These are phyloP conservation scores for Penicillium nucicola DNA, from an alignment of 495 filamentous ascomycete genomes.

Conservation along the genomic window DNA sequence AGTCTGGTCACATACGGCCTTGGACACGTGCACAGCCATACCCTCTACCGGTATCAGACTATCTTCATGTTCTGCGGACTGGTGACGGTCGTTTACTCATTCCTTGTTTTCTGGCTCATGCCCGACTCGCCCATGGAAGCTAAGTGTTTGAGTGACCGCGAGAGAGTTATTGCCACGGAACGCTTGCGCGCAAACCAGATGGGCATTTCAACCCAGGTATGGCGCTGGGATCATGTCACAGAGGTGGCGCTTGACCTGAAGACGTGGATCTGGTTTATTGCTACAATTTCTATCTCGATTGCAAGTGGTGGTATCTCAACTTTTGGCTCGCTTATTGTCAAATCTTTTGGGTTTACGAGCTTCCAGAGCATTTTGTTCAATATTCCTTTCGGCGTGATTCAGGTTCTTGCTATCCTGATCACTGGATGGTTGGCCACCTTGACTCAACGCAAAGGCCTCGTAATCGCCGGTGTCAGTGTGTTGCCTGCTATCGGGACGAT, in stretches of 20 bases:
- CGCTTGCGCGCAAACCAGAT: slow-evolving; percentile 53
- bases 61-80: slow-evolving; percentile 52
- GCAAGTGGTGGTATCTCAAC: slow-evolving; percentile 32
- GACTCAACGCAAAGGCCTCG: slow-evolving; percentile 16
- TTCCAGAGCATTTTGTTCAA: slow-evolving; percentile 33
- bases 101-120: slow-evolving; percentile 39
- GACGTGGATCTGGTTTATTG: slow-evolving; percentile 30
- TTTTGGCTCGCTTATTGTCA: slow-evolving; percentile 36
- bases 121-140: slow-evolving; percentile 51
- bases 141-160: slow-evolving; percentile 35
- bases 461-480: slow-evolving; percentile 13
- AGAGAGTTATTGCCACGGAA: slow-evolving; percentile 49
- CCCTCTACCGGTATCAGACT: slow-evolving; percentile 34
- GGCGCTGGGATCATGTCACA: slow-evolving; percentile 48
- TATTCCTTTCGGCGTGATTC: slow-evolving; percentile 38
- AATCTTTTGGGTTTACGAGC: slow-evolving; percentile 32
- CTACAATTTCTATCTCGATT: slow-evolving; percentile 29
- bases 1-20: slow-evolving; percentile 52
- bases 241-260: slow-evolving; percentile 45
- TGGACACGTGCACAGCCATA: slow-evolving; percentile 47
- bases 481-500: slow-evolving; percentile 19
- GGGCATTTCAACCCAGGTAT: slow-evolving; percentile 44
- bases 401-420: slow-evolving; percentile 41
- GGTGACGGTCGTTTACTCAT: slow-evolving; percentile 33
- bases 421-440: slow-evolving; percentile 43